phyloP scores from a whole-genome alignment of 78 protist species.

The Creolimax fragrantissima region DNA sequence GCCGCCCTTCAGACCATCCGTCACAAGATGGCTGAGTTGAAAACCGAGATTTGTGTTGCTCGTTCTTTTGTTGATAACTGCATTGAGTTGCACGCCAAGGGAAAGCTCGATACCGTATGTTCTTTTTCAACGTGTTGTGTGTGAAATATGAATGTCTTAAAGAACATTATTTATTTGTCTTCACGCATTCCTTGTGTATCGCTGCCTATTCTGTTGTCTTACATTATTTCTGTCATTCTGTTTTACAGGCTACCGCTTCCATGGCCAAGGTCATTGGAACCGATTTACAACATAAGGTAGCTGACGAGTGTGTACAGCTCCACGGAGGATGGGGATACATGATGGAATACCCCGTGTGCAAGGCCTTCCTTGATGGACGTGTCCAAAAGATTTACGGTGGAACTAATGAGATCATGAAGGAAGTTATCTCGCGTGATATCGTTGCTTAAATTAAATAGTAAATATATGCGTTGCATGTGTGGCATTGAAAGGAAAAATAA shows the following conservation, averaged over 20 bases:
- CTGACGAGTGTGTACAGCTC: constrained; percentile 43
- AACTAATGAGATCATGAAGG: constrained; percentile 57
- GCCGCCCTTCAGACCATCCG: not conserved
- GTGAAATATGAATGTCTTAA: not conserved
- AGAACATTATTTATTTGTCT: not conserved
- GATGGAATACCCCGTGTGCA: constrained; percentile 38
- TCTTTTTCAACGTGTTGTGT: not conserved
- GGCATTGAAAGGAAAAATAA: not conserved
- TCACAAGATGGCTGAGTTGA: constrained; percentile 31
- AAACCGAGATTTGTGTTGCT: constrained; percentile 13
- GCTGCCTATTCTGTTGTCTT: too few species aligned
- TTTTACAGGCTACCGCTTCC: constrained; percentile 18
- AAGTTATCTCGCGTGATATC: constrained; percentile 35
- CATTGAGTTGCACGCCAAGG: constrained; percentile 9
- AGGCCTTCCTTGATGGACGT: constrained; percentile 34
- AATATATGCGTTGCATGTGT: not conserved
- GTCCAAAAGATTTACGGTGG: constrained; percentile 53
- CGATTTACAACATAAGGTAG: constrained; percentile 13
- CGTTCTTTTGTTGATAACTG: constrained; percentile 37
- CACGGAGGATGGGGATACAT: constrained; percentile 57
- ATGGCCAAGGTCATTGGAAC: constrained; percentile 32
- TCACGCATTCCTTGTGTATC: too few species aligned
- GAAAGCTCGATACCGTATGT: not conserved
- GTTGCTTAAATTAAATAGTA: not conserved
- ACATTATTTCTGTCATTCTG: not conserved